Conservation (phyloP, 2,329 filamentous ascomycete species). For the Fusarium mangiferae region DNA sequence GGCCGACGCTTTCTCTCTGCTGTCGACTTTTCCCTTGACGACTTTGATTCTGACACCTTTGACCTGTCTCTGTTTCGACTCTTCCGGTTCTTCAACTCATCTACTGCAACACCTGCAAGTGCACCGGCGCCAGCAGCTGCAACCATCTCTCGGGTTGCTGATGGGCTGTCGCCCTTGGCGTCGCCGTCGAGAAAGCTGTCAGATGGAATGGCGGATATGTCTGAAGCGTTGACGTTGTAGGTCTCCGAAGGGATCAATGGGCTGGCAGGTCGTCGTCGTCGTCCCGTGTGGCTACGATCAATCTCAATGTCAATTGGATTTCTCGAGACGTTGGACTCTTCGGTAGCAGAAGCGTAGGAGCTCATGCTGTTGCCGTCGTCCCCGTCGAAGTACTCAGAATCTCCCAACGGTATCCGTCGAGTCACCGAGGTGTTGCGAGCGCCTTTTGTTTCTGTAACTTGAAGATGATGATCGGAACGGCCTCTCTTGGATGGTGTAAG, state of each 20-base stretch:
- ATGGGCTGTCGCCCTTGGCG: conserved; percentile 55
- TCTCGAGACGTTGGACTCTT: conserved; percentile 80
- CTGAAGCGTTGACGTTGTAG: conserved; percentile 77
- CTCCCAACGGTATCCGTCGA: conserved; percentile 64
- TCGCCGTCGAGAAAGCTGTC: conserved; percentile 71
- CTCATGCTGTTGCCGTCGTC: conserved; percentile 75
- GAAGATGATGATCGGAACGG: conserved; percentile 77
- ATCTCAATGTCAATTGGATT: conserved; percentile 93
- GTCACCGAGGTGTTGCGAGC: conserved; percentile 72
- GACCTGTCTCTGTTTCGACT: conserved; percentile 57
- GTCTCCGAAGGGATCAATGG: conserved; percentile 71
- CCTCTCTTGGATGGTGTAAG: conserved; percentile 80
- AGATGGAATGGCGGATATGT: conserved; percentile 81
- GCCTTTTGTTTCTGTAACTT: conserved; percentile 84
- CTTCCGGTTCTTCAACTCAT: conserved; percentile 57
- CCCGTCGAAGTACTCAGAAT: conserved; percentile 56
- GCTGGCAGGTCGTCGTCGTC: conserved; percentile 72
- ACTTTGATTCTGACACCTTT: conserved; percentile 51
- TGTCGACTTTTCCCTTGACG: conserved; percentile 57
- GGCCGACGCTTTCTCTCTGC: conserved; percentile 57
- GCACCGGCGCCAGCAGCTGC: conserved; percentile 50
- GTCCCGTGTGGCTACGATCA: conserved; percentile 61
- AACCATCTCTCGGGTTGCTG: conserved; percentile 50
- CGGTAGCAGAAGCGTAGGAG: conserved; percentile 81
- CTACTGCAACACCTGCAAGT: conserved; percentile 52